Evolutionary conservation across 2,329 filamentous ascomycete genomes (phyloP), one percentile per base, ranked within the genome.

Genomic region (Colletotrichum trifolii): DNA sequence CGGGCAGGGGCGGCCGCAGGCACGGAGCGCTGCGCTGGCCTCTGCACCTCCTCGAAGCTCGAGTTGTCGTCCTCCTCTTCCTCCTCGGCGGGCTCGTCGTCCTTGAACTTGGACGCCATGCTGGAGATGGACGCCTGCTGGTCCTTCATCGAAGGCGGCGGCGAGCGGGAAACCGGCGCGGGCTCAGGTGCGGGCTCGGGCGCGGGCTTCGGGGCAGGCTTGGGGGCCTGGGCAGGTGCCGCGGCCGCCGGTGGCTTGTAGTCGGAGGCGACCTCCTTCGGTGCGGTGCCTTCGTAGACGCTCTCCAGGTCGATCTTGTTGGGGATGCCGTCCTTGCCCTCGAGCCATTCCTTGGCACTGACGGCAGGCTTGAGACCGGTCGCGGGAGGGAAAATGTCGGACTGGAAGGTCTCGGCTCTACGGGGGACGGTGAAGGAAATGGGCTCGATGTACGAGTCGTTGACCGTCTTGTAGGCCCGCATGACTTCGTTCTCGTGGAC

Each of bases 391-490:
- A 93, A 99, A 73, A 99, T 97, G 75, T 99, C 96, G 67, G 94
- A 93, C 81, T 98, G 95, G 88, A 97, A 97, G 55, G 91, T 93
- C 79, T 97, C 94, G 60, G 96, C 93, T 68, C 96, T 89, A 68
- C 96, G 89, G 53, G 96, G 96, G 2, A 98, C 96, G 59, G 97
- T 97, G 82, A 99, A 99, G 2, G 96, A 97, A 74, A 99, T 92
- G 45, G 96, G 96, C 80, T 99, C 96, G 72, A 99, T 93, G 81
- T 97, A 97, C 50, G 83, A 78, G 76, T 99, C 96, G 78, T 94
- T 96, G 77, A 98, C 92, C 0, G 96, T 98, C 87, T 99, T 99
- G 88, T 92, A 99, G 47, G 91, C 94, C 71, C 94, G 90, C 85
- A 97, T 94, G 57, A 97, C 87, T 77, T 99, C 96, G 76, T 98